These are phyloP conservation scores for Ormosia semicastrata DNA, from an alignment of 306 rosid genomes.

Conservation along the genomic window DNA sequence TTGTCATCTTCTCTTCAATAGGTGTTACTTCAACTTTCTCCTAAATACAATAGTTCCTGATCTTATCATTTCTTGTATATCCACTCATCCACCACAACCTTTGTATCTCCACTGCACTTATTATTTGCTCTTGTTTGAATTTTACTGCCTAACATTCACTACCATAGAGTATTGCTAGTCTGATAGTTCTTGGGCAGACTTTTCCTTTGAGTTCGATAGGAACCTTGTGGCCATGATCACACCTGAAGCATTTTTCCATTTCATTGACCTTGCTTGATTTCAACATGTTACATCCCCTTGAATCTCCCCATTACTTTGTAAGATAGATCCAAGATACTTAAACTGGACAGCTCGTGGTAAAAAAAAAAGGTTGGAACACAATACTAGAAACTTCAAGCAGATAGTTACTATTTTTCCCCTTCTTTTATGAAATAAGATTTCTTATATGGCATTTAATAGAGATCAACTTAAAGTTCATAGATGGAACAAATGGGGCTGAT, in stretches of 20 bases:
- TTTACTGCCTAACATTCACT: neutral
- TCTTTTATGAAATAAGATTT: no score
- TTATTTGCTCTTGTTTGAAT: neutral
- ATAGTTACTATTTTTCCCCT: neutral
- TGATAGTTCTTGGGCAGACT: neutral
- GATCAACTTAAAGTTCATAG: no score
- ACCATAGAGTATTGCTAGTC: no score
- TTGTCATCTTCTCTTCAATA: slow-evolving; percentile 5
- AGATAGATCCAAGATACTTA: neutral
- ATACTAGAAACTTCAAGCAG: neutral
- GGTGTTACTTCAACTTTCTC: neutral
- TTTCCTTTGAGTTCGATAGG: neutral
- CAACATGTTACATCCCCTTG: neutral
- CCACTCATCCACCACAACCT: neutral
- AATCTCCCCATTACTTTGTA: neutral
- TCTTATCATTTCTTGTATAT: neutral
- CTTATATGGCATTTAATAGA: no score
- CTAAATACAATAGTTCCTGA: neutral
- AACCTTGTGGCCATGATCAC: neutral
- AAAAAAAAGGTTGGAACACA: neutral
- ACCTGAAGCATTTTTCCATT: no score
- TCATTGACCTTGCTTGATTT: neutral
- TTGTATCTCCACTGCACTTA: neutral
- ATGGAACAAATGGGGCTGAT: no score
- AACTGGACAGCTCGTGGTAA: neutral